phyloP scores from a whole-genome alignment of 805 yeast genomes.

The Zygoascus biomembranicola region DNA sequence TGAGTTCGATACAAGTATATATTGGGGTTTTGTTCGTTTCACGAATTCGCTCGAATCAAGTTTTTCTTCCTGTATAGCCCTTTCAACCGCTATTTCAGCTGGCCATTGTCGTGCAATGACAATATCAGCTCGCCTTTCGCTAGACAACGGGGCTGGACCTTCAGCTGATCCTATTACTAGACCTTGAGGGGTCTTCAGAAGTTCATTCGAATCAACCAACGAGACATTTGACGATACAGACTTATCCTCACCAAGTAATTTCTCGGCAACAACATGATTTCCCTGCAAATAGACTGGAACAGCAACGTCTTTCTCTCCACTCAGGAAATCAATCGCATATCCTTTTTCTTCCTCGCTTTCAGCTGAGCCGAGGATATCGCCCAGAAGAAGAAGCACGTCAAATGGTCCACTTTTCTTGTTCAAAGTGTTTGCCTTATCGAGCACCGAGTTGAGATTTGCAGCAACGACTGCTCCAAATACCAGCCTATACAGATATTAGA shows the following conservation, averaged over 20 bases:
- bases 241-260: neutral
- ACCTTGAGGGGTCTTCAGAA: conserved; percentile 7
- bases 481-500: conserved; percentile 18
- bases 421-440: conserved; percentile 8
- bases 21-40: conserved; percentile 44
- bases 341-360: neutral
- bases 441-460: conserved; percentile 1
- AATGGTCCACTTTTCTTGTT: conserved; percentile 16
- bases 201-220: neutral
- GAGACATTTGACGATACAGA: neutral
- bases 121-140: conserved; percentile 39
- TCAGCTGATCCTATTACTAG: conserved; percentile 3
- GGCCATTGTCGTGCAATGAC: conserved; percentile 60
- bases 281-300: conserved; percentile 8
- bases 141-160: neutral
- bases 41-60: conserved; percentile 38
- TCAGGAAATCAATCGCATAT: conserved; percentile 12
- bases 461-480: conserved; percentile 11
- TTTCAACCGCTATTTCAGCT: conserved; percentile 25
- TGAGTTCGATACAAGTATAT: conserved; percentile 50
- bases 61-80: neutral
- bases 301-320: conserved; percentile 1
- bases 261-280: neutral
- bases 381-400: conserved; percentile 9
- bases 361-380: conserved; percentile 2